Percentiles rank a stretch among this genome's conserved stretches.
These are phyloP conservation scores for Stemphylium vesicarium DNA, from an alignment of 2,329 filamentous ascomycete genomes.

Conservation along the genomic window DNA sequence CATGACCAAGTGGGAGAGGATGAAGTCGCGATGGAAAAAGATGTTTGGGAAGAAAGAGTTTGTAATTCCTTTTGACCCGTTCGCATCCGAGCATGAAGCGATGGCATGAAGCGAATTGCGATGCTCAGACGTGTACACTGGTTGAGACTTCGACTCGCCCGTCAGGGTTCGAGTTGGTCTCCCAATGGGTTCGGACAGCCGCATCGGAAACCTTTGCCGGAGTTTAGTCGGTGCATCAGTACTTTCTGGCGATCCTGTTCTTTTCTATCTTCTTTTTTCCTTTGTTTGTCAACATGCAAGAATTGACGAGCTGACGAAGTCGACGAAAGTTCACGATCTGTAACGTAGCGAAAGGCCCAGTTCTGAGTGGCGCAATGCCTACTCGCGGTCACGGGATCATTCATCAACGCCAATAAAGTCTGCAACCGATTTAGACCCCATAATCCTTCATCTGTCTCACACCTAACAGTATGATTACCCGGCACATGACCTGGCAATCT, in stretches of 20 bases:
- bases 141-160: neutral
- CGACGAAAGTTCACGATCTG: no score
- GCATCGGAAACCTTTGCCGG: neutral
- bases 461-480: no score
- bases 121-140: neutral
- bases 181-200: neutral
- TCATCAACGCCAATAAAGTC: no score
- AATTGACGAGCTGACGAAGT: no score
- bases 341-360: no score
- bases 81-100: neutral
- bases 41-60: slow-evolving; percentile 11
- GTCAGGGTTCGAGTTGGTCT: neutral
- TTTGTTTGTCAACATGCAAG: no score
- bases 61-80: slow-evolving; percentile 16
- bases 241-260: neutral
- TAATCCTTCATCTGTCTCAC: no score
- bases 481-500: no score
- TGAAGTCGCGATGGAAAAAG: slow-evolving; percentile 1
- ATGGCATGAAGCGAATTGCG: neutral
- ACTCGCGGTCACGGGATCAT: no score
- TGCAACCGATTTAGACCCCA: no score
- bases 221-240: neutral
- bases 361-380: no score
- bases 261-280: no score
- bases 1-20: slow-evolving; percentile 6